phyloP scores from a whole-genome alignment of 108 stramenopile genomes.

The Nitzschia sp. region DNA sequence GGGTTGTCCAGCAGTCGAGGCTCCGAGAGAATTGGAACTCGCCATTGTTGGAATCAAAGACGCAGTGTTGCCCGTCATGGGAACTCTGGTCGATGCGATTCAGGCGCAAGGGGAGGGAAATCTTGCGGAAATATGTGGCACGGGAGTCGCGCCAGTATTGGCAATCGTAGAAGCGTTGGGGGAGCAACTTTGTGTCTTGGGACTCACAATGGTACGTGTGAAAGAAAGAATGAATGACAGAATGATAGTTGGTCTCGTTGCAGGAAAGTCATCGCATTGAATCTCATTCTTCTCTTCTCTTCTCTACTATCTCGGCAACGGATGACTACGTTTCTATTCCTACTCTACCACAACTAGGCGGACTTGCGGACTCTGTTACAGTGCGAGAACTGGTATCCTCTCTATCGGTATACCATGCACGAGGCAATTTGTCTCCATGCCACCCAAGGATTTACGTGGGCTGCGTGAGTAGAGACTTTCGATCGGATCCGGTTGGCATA shows the following conservation, averaged over 20 bases:
- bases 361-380: slow-evolving; percentile 6
- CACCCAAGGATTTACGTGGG: slow-evolving; percentile 13
- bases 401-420: slow-evolving; percentile 9
- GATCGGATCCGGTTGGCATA: too few species aligned
- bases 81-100: slow-evolving; percentile 4
- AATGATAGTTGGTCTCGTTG: too few species aligned
- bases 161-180: slow-evolving; percentile 6
- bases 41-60: background rate
- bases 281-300: too few species aligned
- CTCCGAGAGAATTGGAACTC: background rate
- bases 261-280: too few species aligned
- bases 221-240: too few species aligned
- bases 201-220: background rate
- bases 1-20: slow-evolving; percentile 2
- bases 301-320: too few species aligned
- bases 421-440: slow-evolving; percentile 5
- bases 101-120: background rate
- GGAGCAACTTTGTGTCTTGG: slow-evolving; percentile 3
- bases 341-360: background rate
- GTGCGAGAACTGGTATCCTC: slow-evolving; percentile 9
- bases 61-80: slow-evolving; percentile 1
- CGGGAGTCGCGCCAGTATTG: background rate
- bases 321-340: background rate
- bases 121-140: background rate
- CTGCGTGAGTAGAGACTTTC: slow-evolving; percentile 18